Conservation (phyloP, 371 early-diverging fungal genomes). For the Fennellomyces sp. region DNA sequence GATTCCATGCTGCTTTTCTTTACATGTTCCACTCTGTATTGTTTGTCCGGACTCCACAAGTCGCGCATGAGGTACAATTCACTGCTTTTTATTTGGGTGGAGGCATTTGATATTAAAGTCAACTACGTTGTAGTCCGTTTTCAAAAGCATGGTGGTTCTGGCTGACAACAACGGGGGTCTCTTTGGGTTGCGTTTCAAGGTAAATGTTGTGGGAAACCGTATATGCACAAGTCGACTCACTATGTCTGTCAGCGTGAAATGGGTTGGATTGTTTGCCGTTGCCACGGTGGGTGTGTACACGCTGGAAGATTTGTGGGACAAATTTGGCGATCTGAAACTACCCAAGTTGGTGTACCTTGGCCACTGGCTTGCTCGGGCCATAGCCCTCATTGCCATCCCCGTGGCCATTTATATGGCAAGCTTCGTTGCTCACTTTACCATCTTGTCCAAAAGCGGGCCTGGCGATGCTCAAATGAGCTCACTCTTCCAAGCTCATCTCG, state of each 20-base stretch:
- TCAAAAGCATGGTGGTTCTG: conserved; percentile 85
- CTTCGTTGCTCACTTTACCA: conserved; percentile 92
- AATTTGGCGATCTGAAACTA: conserved; percentile 81
- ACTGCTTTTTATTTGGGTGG: not conserved
- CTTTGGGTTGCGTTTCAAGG: conserved; percentile 83
- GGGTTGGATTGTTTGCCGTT: conserved; percentile 98
- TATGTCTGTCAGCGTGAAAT: conserved; percentile 85
- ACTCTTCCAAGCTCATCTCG: conserved; percentile 92
- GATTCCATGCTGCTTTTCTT: conserved; percentile 98
- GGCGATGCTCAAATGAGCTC: conserved; percentile 98
- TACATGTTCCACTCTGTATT: conserved; percentile 81
- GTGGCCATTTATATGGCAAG: conserved; percentile 82
- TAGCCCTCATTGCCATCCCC: conserved; percentile 89
- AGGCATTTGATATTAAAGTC: not conserved
- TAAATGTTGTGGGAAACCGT: no score
- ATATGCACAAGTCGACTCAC: no score
- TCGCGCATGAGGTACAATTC: conserved; percentile 56
- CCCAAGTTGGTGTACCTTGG: conserved; percentile 68
- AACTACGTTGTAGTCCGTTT: conserved; percentile 65
- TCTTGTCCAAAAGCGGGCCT: conserved; percentile 85
- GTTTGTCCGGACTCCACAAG: conserved; percentile 75
- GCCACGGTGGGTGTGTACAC: conserved; percentile 96
- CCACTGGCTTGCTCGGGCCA: conserved; percentile 81
- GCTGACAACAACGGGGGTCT: conserved; percentile 87
- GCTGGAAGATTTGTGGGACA: conserved; percentile 91